These are phyloP conservation scores for Globisporangium camurandrum DNA, from an alignment of 352 stramenopile genomes.

Conservation along the genomic window DNA sequence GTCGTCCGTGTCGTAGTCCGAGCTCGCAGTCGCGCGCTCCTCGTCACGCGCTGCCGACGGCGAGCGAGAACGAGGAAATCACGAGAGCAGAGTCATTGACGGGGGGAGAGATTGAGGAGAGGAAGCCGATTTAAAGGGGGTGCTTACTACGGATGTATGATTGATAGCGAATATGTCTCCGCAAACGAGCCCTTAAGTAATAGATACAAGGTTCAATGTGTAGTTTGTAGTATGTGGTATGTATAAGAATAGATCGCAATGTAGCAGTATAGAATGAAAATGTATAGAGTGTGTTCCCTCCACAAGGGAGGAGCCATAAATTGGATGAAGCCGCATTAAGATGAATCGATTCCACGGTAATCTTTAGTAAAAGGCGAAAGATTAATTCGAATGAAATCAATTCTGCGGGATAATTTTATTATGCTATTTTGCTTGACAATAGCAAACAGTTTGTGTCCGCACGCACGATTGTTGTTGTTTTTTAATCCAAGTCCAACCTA, in stretches of 20 bases:
- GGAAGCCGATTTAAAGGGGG: neutral
- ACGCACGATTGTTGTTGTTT: neutral
- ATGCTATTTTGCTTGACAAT: too few species aligned
- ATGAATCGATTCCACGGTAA: constrained; percentile 84
- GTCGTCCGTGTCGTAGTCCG: neutral
- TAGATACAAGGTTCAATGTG: too few species aligned
- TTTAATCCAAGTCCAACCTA: too few species aligned
- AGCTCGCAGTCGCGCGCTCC: neutral
- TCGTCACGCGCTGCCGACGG: neutral
- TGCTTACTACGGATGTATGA: too few species aligned
- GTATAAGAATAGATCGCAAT: too few species aligned
- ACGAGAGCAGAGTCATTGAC: neutral
- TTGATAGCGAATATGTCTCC: too few species aligned
- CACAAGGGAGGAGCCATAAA: constrained; percentile 17
- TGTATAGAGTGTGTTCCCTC: neutral
- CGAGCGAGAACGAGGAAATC: neutral
- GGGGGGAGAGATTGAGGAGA: neutral
- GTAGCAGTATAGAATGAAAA: too few species aligned
- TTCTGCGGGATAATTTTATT: constrained; percentile 29
- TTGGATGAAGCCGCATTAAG: constrained; percentile 66
- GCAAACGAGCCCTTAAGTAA: too few species aligned
- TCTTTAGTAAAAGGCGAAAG: constrained; percentile 94
- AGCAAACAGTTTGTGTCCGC: too few species aligned
- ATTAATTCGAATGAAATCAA: constrained; percentile 81
- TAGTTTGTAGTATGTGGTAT: too few species aligned